Evolutionary conservation across 1,284 basidiomycete genomes (phyloP), one percentile per base, ranked within the genome.

Genomic region (Mrakiaceae sp.): DNA sequence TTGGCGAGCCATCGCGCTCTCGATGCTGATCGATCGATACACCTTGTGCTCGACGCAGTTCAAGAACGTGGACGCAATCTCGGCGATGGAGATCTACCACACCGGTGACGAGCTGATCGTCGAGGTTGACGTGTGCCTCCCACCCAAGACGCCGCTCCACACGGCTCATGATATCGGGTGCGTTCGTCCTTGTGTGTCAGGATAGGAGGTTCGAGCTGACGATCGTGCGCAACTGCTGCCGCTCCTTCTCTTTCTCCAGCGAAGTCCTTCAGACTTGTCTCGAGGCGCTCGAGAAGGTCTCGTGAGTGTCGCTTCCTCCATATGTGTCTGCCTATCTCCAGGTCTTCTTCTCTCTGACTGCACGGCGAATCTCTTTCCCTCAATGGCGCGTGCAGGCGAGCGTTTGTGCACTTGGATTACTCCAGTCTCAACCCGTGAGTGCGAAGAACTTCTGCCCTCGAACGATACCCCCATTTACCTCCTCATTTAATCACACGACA

Each of bases 111-210:
- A 78, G 61, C 67, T 77, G n/a, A 72, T 79, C 43, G 77, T 78
- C 12, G 79, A 81, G 64, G 70, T 72, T 49, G 71, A 72, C 47
- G 63, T 65, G 10, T 63, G 80, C 54, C 71, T 81, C 2, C 79
- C 79, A 0, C 67, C 71, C 14, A 68, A 74, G 1, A 78, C 76
- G 10, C 71, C 74, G 0, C 69, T 80, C 6, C 77, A 78, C 48
- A 74, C 73, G 58, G 77, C 78, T 7, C 78, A 79, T 66, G 76
- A 80, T 68, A 67, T 78, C 0, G 78, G 77, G 50, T 50, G 27
- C 39, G 52, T 43, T n/a, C 12, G 40, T 43, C 44, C 12, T 43
- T 57, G 5, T 42, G 11, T 43, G 16, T 57, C 44, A 40, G 42
- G 14, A 27, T 5, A 39, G 48, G 48, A 49, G 14, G 27, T 39